Percentiles rank a stretch among this genome's conserved stretches.
Conservation (phyloP, 352 stramenopile genomes). For the Phytopythium montanum region DNA sequence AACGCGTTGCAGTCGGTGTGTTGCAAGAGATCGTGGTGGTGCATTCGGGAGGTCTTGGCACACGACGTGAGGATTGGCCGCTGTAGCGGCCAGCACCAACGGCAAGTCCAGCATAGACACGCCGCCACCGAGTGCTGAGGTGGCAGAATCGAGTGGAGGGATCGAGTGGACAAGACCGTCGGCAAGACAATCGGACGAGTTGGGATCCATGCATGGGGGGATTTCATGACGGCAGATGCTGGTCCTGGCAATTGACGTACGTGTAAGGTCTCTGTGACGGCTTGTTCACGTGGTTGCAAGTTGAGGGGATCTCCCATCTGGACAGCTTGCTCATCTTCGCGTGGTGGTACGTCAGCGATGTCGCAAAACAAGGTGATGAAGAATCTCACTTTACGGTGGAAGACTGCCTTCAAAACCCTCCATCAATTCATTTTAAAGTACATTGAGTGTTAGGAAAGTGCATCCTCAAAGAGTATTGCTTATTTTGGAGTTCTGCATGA, state of each 20-base stretch:
- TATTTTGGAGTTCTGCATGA: too few species aligned
- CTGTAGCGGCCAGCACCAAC: neutral
- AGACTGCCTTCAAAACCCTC: too few species aligned
- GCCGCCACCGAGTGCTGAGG: neutral
- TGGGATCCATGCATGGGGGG: conserved; percentile 1
- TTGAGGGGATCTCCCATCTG: neutral
- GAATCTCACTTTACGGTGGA: neutral
- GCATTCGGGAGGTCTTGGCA: neutral
- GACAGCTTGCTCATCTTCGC: neutral
- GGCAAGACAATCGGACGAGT: neutral
- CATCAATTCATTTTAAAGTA: too few species aligned
- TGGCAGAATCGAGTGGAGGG: neutral
- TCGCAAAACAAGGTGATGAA: neutral
- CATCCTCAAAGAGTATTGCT: too few species aligned
- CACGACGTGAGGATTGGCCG: neutral
- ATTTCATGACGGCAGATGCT: too few species aligned
- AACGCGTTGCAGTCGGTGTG: neutral
- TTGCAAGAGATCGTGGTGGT: neutral
- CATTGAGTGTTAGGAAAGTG: too few species aligned
- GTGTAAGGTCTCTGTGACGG: conserved; percentile 8
- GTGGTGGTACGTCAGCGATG: neutral
- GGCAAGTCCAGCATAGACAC: conserved; percentile 2
- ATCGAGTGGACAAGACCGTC: conserved; percentile 3
- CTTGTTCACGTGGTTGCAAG: conserved; percentile 1
- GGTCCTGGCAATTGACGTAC: conserved; percentile 2